phyloP scores from a whole-genome alignment of 1,139 yeast genomes.

The Suhomyces coccinellae region DNA sequence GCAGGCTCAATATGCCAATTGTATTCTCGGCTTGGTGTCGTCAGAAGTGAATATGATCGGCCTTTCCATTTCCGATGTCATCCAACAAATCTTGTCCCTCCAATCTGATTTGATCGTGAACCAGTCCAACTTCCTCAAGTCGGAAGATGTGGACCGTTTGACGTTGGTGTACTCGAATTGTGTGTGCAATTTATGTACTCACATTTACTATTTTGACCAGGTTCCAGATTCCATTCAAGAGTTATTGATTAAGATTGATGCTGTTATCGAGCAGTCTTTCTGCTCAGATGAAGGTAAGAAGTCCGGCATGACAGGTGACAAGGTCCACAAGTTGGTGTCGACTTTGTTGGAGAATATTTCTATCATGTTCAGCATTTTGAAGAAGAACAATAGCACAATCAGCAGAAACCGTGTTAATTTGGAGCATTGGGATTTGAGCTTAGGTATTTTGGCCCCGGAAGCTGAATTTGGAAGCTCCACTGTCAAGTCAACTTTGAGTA shows the following conservation, averaged over 20 bases:
- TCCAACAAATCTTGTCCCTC: slow-evolving; percentile 60
- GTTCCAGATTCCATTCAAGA: slow-evolving; percentile 73
- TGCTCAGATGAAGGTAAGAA: slow-evolving; percentile 17
- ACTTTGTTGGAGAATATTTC: slow-evolving; percentile 36
- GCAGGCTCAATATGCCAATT: slow-evolving; percentile 52
- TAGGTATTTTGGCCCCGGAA: slow-evolving; percentile 36
- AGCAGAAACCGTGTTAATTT: slow-evolving; percentile 43
- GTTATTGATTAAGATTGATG: slow-evolving; percentile 43
- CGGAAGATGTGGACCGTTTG: slow-evolving; percentile 27
- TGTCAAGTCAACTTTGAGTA: slow-evolving; percentile 17
- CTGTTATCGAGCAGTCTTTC: slow-evolving; percentile 28
- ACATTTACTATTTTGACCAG: slow-evolving; percentile 77
- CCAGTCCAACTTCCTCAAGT: slow-evolving; percentile 23
- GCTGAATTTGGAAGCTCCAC: slow-evolving; percentile 17
- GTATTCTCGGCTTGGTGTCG: slow-evolving; percentile 67
- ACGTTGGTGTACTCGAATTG: slow-evolving; percentile 43
- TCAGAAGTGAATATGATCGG: slow-evolving; percentile 87
- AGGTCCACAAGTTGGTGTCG: slow-evolving; percentile 27
- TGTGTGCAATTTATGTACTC: slow-evolving; percentile 65
- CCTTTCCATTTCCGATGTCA: slow-evolving; percentile 78
- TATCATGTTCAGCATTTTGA: slow-evolving; percentile 33
- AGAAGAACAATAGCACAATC: slow-evolving; percentile 34
- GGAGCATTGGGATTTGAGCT: slow-evolving; percentile 46
- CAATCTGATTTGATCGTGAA: slow-evolving; percentile 51
- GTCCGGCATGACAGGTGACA: slow-evolving; percentile 14